phyloP scores from a whole-genome alignment of 768 basidiomycete genomes.

The Tulasnella sp. region DNA sequence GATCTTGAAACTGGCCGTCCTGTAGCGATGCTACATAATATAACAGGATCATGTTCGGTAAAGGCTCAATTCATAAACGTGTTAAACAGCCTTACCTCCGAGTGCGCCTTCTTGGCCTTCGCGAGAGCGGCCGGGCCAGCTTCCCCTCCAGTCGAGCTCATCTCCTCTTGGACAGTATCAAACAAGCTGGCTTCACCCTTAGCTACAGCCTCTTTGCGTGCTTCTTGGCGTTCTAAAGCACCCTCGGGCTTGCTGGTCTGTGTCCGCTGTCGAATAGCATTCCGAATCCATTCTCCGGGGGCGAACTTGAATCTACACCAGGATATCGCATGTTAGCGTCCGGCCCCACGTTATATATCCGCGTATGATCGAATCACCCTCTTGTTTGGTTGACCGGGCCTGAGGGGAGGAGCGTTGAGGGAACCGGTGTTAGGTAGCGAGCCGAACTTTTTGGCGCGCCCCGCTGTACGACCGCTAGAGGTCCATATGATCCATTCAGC shows the following conservation, averaged over 20 bases:
- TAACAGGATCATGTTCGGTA: not conserved
- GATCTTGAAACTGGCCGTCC: conserved; percentile 90
- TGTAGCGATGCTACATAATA: conserved; percentile 78
- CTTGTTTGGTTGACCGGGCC: not conserved
- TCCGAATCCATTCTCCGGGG: conserved; percentile 26
- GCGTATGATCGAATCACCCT: not conserved
- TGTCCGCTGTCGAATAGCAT: conserved; percentile 24
- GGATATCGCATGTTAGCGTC: not conserved
- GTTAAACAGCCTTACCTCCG: not conserved
- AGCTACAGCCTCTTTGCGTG: conserved; percentile 28
- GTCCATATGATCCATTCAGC: not conserved
- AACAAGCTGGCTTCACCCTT: conserved; percentile 35
- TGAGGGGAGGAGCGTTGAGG: not conserved
- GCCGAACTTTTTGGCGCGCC: conserved; percentile 19
- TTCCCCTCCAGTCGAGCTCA: conserved; percentile 14
- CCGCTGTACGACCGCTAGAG: not conserved
- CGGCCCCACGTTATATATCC: no score
- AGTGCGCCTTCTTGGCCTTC: conserved; percentile 1
- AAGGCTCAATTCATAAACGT: not conserved
- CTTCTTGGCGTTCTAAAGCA: conserved; percentile 25
- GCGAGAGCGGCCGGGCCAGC: not conserved
- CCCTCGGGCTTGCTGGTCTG: conserved; percentile 20
- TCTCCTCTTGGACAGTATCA: conserved; percentile 24
- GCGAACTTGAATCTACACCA: conserved; percentile 29
- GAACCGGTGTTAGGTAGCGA: not conserved